Evolutionary conservation across 352 stramenopile species (phyloP).

Genomic region (Peronospora farinosa): DNA sequence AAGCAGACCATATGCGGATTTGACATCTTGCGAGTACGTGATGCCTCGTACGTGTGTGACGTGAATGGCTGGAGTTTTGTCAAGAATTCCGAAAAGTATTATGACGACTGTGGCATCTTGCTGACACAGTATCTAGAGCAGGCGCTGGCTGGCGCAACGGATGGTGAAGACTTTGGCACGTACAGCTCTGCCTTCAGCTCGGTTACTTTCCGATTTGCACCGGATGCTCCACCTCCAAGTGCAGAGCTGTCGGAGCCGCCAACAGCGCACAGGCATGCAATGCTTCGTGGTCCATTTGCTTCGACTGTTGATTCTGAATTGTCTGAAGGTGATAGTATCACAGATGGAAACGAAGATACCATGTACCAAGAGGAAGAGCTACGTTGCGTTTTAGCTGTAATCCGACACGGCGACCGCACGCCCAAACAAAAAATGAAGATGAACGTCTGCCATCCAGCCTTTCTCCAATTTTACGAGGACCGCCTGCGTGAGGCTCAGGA

Average conservation of each 20-base stretch:
- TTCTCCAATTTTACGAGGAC: constrained; percentile 80
- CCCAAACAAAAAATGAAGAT: constrained; percentile 99
- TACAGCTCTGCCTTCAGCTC: constrained; percentile 54
- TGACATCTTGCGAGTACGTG: constrained; percentile 94
- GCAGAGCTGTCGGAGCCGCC: constrained; percentile 58
- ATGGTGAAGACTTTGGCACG: constrained; percentile 42
- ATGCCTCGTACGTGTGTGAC: constrained; percentile 96
- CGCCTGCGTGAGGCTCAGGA: constrained; percentile 32
- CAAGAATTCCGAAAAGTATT: constrained; percentile 99
- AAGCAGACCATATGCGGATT: constrained; percentile 97
- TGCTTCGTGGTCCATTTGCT: constrained; percentile 25
- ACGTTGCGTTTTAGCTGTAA: constrained; percentile 97
- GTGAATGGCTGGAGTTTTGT: constrained; percentile 99
- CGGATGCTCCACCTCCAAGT: constrained; percentile 33
- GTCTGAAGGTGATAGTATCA: constrained; percentile 26
- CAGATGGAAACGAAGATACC: constrained; percentile 21
- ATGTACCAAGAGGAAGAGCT: constrained; percentile 91
- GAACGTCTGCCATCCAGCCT: constrained; percentile 85
- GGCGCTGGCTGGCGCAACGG: constrained; percentile 35
- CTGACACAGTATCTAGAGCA: constrained; percentile 79
- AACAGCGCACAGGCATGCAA: constrained; percentile 25
- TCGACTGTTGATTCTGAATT: constrained; percentile 25
- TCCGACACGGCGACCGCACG: constrained; percentile 97
- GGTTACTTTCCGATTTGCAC: constrained; percentile 53
- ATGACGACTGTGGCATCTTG: constrained; percentile 95